Evolutionary conservation across 2,329 filamentous ascomycete species (phyloP), one percentile per base, ranked within the genome.

Genomic region (Eutypella sp.): DNA sequence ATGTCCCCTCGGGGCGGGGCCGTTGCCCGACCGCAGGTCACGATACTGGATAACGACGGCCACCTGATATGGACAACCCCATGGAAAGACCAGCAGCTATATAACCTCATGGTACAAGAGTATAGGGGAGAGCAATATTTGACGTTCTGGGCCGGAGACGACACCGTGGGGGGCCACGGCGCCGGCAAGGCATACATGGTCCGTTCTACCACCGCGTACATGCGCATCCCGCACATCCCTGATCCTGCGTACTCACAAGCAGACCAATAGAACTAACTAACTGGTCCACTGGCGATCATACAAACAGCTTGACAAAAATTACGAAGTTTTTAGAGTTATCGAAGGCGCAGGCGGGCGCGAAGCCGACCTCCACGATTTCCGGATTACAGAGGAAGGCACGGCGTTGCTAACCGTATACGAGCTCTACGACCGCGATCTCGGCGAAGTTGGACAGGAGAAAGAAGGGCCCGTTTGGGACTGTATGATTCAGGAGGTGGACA

Each of bases 121-220:
- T 75, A 69, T 50, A 65, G 64, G 47, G 70, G 67, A 2, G 55
- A 72, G 47, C 54, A 61, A 8, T 74, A 73, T 56, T 54, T 76
- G 41, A 73, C 71, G 0, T 75, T 74, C 51, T 75, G 72, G 72
- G 63, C 68, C n/a, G 73, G 73, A 10, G 58, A 70, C 15, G 67
- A 71, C 51, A 64, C 69, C 25, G 66, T 69, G n/a, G 65, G 66
- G 2, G 73, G 71, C 2, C 69, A 74, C 54, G 72, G 74, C 2
- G 63, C 67, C 29, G 73, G 72, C 11, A 59, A 60, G 44, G 71
- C 72, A 48, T 68, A 72, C 47, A 71, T 78, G 72, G 71, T 69
- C 53, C 48, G 60, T 44, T 39, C 25, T 55, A 8, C 13, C 29
- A 11, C 29, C 5, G 11, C 29, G 16, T 29, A 13, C 25, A 29